Evolutionary conservation across 2,329 filamentous ascomycete species (phyloP).

Genomic region (Cytospora paraplurivora): DNA sequence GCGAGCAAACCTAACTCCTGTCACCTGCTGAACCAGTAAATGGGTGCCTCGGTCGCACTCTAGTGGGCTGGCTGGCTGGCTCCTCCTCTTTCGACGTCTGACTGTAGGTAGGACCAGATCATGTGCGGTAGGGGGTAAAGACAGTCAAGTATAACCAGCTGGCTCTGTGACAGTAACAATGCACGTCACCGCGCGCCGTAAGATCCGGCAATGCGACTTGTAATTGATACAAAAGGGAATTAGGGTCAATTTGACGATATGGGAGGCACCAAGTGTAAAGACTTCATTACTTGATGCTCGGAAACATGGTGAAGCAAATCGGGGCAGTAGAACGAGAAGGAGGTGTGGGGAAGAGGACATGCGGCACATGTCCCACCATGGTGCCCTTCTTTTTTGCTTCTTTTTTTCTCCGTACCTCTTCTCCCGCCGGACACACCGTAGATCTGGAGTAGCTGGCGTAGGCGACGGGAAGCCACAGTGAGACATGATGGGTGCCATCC

Average conservation of each 20-base stretch:
- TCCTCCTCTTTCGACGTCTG: background rate
- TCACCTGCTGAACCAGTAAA: background rate
- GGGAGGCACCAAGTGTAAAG: conserved; percentile 7
- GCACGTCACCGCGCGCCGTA: background rate
- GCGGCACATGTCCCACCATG: conserved; percentile 20
- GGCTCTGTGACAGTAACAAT: background rate
- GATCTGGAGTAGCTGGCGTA: conserved; percentile 6
- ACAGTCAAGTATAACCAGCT: background rate
- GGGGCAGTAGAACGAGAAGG: conserved; percentile 11
- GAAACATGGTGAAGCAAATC: background rate
- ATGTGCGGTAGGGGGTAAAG: background rate
- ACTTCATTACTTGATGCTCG: background rate
- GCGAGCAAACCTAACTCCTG: background rate
- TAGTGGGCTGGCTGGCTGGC: background rate
- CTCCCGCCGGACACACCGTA: conserved; percentile 12
- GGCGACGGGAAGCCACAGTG: conserved; percentile 22
- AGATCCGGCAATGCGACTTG: conserved; percentile 10
- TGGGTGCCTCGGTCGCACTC: background rate
- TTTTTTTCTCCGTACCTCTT: conserved; percentile 11
- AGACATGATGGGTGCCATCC: conserved; percentile 8
- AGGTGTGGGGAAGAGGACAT: conserved; percentile 1
- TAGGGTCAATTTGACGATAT: conserved; percentile 3
- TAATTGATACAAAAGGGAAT: conserved; percentile 13
- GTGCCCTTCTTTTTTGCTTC: background rate
- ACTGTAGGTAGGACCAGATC: background rate